Evolutionary conservation across 2,329 filamentous ascomycete species (phyloP).

Genomic region (Penicillium sp.): DNA sequence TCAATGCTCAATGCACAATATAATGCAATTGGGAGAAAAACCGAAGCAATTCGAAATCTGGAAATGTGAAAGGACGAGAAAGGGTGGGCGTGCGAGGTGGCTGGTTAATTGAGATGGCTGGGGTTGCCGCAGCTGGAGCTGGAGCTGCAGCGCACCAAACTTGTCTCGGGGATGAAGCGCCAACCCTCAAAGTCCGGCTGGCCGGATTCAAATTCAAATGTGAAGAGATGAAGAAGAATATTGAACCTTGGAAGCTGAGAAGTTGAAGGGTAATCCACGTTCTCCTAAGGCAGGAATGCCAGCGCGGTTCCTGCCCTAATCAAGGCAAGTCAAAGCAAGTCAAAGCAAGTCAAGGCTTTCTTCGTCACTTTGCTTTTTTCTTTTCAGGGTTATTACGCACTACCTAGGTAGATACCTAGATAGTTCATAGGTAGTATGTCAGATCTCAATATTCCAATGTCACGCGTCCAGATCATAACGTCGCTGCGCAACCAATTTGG

Average conservation of each 20-base stretch:
- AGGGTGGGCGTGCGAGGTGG: conserved; percentile 26
- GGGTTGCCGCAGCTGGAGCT: conserved; percentile 28
- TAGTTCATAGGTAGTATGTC: background rate
- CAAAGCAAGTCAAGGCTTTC: background rate
- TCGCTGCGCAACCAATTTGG: background rate
- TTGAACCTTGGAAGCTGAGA: background rate
- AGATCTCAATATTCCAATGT: background rate
- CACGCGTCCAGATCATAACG: background rate
- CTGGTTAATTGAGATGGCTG: conserved; percentile 47
- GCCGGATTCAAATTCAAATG: background rate
- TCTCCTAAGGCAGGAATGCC: conserved; percentile 1
- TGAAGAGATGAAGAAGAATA: background rate
- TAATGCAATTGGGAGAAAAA: conserved; percentile 6
- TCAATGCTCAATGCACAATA: conserved; percentile 4
- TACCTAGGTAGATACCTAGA: no score
- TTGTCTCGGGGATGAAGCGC: conserved; percentile 19
- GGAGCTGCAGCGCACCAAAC: conserved; percentile 26
- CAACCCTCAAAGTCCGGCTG: background rate
- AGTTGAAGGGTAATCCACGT: background rate
- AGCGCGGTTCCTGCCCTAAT: background rate
- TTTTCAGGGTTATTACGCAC: background rate
- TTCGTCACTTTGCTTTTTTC: background rate
- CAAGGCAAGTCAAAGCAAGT: background rate
- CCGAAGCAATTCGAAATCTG: conserved; percentile 2
- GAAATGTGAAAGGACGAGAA: conserved; percentile 17